These are phyloP conservation scores for Phanerodontia chrysosporium DNA, from an alignment of 768 basidiomycete genomes.

Conservation along the genomic window DNA sequence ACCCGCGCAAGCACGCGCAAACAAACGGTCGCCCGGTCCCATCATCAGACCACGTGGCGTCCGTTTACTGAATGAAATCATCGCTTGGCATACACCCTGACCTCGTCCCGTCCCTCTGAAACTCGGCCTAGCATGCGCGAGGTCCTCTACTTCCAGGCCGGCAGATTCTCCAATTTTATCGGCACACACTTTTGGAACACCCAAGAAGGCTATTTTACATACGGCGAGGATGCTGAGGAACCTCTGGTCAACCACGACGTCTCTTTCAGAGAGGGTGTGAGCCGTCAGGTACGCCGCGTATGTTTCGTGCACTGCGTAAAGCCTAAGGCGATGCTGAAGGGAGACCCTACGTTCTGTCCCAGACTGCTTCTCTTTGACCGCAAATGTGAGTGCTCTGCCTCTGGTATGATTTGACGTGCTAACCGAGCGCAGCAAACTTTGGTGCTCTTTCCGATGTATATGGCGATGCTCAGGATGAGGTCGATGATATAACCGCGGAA, in stretches of 20 bases:
- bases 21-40: slow-evolving; percentile 2
- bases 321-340: slow-evolving; percentile 22
- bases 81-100: background rate
- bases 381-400: slow-evolving; percentile 46
- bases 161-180: slow-evolving; percentile 57
- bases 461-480: slow-evolving; percentile 12
- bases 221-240: slow-evolving; percentile 38
- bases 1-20: slow-evolving; percentile 9
- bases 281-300: slow-evolving; percentile 38
- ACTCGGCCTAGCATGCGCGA: slow-evolving; percentile 24
- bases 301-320: slow-evolving; percentile 1
- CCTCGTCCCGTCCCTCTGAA: too few species aligned
- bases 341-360: slow-evolving; percentile 52
- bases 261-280: slow-evolving; percentile 63
- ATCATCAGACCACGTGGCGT: background rate
- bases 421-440: slow-evolving; percentile 49
- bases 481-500: background rate
- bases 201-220: slow-evolving; percentile 65
- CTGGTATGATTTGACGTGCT: background rate
- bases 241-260: slow-evolving; percentile 46
- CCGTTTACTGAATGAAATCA: background rate
- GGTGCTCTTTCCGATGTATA: slow-evolving; percentile 49
- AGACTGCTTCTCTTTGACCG: slow-evolving; percentile 64
- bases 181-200: slow-evolving; percentile 84
- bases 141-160: slow-evolving; percentile 76